A percentile compares a stretch with the other conserved stretches of the same genome.
phyloP scores from a whole-genome alignment of 2,329 filamentous ascomycete species.

The Stachybotrys elegans region DNA sequence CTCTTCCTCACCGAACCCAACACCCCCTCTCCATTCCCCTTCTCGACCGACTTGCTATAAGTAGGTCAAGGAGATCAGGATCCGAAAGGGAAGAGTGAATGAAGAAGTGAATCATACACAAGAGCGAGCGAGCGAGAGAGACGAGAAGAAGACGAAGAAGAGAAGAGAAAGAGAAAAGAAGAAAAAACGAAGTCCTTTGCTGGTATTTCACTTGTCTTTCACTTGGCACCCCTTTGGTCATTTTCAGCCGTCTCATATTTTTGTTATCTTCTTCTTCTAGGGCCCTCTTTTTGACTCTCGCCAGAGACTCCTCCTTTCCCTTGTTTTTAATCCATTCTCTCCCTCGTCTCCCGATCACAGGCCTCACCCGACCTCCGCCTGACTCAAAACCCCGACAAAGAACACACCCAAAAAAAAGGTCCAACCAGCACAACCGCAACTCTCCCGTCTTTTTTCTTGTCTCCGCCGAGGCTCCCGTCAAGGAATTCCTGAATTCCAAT shows the following conservation, averaged over 20 bases:
- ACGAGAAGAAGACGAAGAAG: too few species aligned
- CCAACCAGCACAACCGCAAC: too few species aligned
- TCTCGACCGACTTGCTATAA: conserved; percentile 13
- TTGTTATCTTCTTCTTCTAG: background rate
- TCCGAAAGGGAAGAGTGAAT: conserved; percentile 7
- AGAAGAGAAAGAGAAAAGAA: conserved; percentile 25
- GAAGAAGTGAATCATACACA: conserved; percentile 8
- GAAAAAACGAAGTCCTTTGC: conserved; percentile 25
- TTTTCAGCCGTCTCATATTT: conserved; percentile 14
- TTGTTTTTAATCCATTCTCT: background rate
- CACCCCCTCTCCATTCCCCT: conserved; percentile 11
- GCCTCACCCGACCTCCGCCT: background rate
- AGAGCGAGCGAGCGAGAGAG: too few species aligned
- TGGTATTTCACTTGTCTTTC: conserved; percentile 31
- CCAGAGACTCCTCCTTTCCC: too few species aligned
- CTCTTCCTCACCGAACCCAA: conserved; percentile 17
- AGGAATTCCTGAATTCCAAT: conserved; percentile 39
- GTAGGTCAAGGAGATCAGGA: conserved; percentile 11
- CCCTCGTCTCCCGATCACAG: background rate
- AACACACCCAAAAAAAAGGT: too few species aligned
- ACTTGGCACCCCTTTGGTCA: conserved; percentile 10
- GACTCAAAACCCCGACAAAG: conserved; percentile 18
- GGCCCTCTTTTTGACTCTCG: conserved; percentile 14
- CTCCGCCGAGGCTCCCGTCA: too few species aligned
- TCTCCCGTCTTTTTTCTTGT: too few species aligned